Evolutionary conservation across 306 rosid genomes (phyloP).

Genomic region (Vigna unguiculata): DNA sequence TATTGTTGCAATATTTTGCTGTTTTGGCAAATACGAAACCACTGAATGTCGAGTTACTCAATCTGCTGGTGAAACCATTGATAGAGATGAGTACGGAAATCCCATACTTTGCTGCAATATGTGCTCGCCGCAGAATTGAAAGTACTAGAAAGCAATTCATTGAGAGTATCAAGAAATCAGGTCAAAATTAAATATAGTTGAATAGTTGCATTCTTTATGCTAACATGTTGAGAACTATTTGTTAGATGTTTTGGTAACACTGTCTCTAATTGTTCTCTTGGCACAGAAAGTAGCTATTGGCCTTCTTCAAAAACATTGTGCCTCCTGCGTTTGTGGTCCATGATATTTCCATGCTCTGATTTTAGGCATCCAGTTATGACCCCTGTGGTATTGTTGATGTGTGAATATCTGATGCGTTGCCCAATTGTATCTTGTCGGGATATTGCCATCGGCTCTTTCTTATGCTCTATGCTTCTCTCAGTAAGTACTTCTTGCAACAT

Average conservation of each 20-base stretch:
- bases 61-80: conserved; percentile 82
- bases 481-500: conserved; percentile 56
- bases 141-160: conserved; percentile 71
- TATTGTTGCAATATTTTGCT: conserved; percentile 91
- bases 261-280: conserved; percentile 39
- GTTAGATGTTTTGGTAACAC: conserved; percentile 30
- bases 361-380: conserved; percentile 93
- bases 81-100: conserved; percentile 88
- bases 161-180: conserved; percentile 70
- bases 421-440: conserved; percentile 78
- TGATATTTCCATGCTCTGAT: conserved; percentile 91
- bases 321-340: conserved; percentile 93
- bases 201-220: conserved; percentile 20
- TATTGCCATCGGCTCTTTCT: conserved; percentile 79
- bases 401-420: conserved; percentile 91
- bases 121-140: conserved; percentile 91
- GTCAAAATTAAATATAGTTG: conserved; percentile 49
- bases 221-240: not conserved
- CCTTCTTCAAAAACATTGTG: conserved; percentile 85
- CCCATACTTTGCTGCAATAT: conserved; percentile 91
- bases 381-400: conserved; percentile 75
- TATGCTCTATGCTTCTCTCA: conserved; percentile 85
- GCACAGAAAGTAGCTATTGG: conserved; percentile 83
- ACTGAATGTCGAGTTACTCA: conserved; percentile 68
- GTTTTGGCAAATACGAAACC: conserved; percentile 74